Conservation (phyloP, 83 land plant genomes). For the Picea abies region DNA sequence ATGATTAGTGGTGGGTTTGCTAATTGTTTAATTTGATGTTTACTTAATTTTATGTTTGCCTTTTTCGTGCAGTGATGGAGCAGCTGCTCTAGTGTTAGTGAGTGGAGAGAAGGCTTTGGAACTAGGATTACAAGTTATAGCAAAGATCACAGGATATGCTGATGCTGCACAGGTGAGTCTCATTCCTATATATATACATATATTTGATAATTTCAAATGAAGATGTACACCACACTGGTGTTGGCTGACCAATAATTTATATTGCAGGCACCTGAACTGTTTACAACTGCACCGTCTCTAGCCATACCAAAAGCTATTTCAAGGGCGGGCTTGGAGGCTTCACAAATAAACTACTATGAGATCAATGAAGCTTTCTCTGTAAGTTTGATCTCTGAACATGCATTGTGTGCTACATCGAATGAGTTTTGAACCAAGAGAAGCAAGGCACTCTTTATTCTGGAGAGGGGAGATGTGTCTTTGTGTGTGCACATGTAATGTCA, state of each 20-base stretch:
- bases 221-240: background rate
- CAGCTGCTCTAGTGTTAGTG: slow-evolving; percentile 94
- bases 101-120: slow-evolving; percentile 88
- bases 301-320: slow-evolving; percentile 96
- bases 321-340: slow-evolving; percentile 84
- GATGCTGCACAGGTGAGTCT: slow-evolving; percentile 82
- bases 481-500: too few species aligned
- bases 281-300: slow-evolving; percentile 92
- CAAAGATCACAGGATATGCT: slow-evolving; percentile 78
- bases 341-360: slow-evolving; percentile 86
- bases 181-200: background rate
- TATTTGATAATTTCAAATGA: background rate
- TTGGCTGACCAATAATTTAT: background rate
- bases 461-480: too few species aligned
- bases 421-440: too few species aligned
- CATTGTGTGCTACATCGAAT: background rate
- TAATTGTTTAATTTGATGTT: background rate
- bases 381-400: slow-evolving; percentile 18
- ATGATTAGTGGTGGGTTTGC: background rate
- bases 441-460: too few species aligned
- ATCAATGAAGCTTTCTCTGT: slow-evolving; percentile 96
- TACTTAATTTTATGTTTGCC: background rate
- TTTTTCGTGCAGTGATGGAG: slow-evolving; percentile 82
- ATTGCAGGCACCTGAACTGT: slow-evolving; percentile 85
- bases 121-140: slow-evolving; percentile 79